Evolutionary conservation across 805 yeast species (phyloP).

Genomic region (Saccharomyces mikatae): DNA sequence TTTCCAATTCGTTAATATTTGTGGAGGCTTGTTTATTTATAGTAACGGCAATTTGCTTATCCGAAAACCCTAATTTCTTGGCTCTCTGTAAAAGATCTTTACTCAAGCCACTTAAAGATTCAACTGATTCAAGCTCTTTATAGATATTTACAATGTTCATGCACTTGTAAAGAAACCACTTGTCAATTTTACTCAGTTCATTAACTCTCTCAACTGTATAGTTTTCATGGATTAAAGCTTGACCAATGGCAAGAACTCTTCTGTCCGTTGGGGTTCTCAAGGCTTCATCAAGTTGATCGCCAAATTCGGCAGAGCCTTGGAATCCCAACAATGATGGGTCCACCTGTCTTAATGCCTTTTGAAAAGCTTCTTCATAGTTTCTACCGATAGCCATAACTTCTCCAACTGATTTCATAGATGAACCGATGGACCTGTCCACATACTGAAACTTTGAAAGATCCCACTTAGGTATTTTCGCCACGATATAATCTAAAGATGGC

Average conservation of each 20-base stretch:
- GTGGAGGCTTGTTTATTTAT: conserved; percentile 41
- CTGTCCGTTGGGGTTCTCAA: conserved; percentile 87
- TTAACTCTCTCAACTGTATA: conserved; percentile 89
- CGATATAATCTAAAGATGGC: conserved; percentile 94
- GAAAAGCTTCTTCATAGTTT: conserved; percentile 94
- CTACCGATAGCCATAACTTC: conserved; percentile 99
- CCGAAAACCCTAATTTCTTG: conserved; percentile 91
- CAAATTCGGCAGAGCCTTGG: conserved; percentile 70
- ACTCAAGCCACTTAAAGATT: conserved; percentile 51
- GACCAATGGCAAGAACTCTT: conserved; percentile 97
- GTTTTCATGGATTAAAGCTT: conserved; percentile 85
- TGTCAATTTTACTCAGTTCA: conserved; percentile 85
- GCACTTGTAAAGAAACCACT: conserved; percentile 90
- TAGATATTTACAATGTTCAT: conserved; percentile 89
- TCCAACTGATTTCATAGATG: conserved; percentile 97
- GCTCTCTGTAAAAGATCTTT: conserved; percentile 68
- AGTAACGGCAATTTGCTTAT: conserved; percentile 79
- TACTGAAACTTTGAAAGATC: conserved; percentile 92
- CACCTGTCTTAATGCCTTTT: conserved; percentile 93
- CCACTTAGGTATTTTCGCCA: conserved; percentile 97
- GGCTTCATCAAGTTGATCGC: conserved; percentile 68
- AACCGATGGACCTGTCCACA: conserved; percentile 87
- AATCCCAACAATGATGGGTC: conserved; percentile 87
- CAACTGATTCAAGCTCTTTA: conserved; percentile 62
- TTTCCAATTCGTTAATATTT: conserved; percentile 57